Conservation (phyloP, 2,329 filamentous ascomycete genomes). For the Fusarium sambucinum region DNA sequence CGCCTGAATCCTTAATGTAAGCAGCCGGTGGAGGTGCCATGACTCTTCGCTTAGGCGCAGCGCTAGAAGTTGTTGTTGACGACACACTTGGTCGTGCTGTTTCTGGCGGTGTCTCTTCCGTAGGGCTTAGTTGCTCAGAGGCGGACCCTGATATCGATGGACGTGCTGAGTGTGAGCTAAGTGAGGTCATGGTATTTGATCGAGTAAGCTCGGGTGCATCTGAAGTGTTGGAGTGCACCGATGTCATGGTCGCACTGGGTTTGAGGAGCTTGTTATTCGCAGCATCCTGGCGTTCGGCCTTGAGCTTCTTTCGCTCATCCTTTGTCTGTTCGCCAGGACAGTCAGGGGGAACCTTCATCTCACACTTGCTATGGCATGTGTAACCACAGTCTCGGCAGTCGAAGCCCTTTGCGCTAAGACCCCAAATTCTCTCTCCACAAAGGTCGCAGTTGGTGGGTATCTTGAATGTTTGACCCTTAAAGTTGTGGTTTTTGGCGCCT, state of each 20-base stretch:
- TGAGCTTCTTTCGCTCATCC: slow-evolving; percentile 95
- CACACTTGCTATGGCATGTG: slow-evolving; percentile 97
- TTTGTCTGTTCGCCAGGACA: slow-evolving; percentile 95
- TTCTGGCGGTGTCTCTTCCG: slow-evolving; percentile 60
- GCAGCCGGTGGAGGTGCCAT: slow-evolving; percentile 88
- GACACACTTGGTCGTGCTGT: slow-evolving; percentile 47
- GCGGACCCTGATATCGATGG: slow-evolving; percentile 77
- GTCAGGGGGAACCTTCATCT: slow-evolving; percentile 97
- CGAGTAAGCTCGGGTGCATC: slow-evolving; percentile 78
- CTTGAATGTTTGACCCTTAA: slow-evolving; percentile 99
- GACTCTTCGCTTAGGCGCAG: slow-evolving; percentile 73
- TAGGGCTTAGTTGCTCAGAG: slow-evolving; percentile 62
- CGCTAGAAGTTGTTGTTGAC: slow-evolving; percentile 47
- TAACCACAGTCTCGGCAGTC: slow-evolving; percentile 97
- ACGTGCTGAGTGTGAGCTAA: slow-evolving; percentile 85
- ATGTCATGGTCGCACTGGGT: slow-evolving; percentile 56
- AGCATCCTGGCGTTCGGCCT: slow-evolving; percentile 83
- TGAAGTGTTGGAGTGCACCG: slow-evolving; percentile 65
- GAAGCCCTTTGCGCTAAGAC: slow-evolving; percentile 94
- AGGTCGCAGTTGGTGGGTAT: slow-evolving; percentile 98
- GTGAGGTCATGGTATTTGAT: slow-evolving; percentile 88
- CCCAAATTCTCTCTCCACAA: slow-evolving; percentile 97
- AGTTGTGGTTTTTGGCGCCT: slow-evolving; percentile 94
- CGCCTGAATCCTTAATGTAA: slow-evolving; percentile 77
- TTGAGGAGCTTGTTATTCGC: slow-evolving; percentile 74